Conservation (phyloP, 73 alveolate genomes). For the Paramecium sexaurelia region DNA sequence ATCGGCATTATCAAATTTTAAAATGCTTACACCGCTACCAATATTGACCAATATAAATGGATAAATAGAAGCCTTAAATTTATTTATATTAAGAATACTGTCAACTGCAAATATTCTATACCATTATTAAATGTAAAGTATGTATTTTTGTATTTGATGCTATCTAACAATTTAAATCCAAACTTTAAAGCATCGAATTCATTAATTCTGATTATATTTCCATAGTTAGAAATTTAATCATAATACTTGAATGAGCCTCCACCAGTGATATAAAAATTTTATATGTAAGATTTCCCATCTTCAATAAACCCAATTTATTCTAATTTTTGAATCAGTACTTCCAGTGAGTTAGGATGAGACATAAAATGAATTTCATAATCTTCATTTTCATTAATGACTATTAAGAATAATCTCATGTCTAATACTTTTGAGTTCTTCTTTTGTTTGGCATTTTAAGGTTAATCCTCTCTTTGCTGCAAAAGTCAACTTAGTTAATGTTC, state of each 20-base stretch:
- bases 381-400: constrained; percentile 22
- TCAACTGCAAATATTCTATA: constrained; percentile 37
- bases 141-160: not conserved
- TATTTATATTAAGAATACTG: not conserved
- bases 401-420: not conserved
- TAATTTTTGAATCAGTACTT: not conserved
- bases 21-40: constrained; percentile 66
- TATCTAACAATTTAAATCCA: constrained; percentile 51
- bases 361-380: not conserved
- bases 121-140: constrained; percentile 20
- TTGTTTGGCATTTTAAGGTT: not conserved
- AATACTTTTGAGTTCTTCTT: constrained; percentile 43
- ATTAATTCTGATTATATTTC: constrained; percentile 25
- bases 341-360: not conserved
- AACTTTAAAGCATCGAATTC: constrained; percentile 60
- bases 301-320: not conserved
- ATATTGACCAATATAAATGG: constrained; percentile 62
- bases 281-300: not conserved
- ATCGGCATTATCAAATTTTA: constrained; percentile 61
- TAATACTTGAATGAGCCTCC: constrained; percentile 65
- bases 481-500: constrained; percentile 61
- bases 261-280: constrained; percentile 64
- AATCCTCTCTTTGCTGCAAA: constrained; percentile 36
- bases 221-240: constrained; percentile 23
- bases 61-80: constrained; percentile 1